These are phyloP conservation scores for Macrocystidia cucumis DNA, from an alignment of 1,284 basidiomycete genomes.

Conservation along the genomic window DNA sequence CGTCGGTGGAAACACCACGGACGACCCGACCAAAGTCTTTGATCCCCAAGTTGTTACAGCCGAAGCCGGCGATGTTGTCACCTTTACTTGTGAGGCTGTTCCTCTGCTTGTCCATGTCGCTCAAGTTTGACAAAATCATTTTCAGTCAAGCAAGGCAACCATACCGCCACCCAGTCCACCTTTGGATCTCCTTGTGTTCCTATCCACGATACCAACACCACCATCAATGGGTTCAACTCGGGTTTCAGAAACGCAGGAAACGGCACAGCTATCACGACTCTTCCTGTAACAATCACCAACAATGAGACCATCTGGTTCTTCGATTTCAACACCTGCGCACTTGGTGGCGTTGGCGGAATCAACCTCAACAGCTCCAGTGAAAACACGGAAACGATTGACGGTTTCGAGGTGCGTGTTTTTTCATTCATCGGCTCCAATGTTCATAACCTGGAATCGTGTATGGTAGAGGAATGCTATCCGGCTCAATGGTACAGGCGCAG, in stretches of 20 bases:
- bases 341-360: conserved; percentile 55
- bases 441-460: neutral
- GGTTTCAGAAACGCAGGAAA: conserved; percentile 40
- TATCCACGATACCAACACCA: conserved; percentile 33
- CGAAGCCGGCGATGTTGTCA: conserved; percentile 35
- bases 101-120: too few species aligned
- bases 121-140: conserved; percentile 5
- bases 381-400: conserved; percentile 41
- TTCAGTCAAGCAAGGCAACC: conserved; percentile 47
- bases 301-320: conserved; percentile 51
- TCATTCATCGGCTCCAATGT: too few species aligned
- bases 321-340: conserved; percentile 43
- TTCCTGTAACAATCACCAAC: conserved; percentile 32
- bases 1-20: conserved; percentile 39
- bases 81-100: conserved; percentile 54
- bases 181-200: conserved; percentile 46
- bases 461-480: conserved; percentile 14
- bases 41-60: conserved; percentile 38
- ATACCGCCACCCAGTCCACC: conserved; percentile 47
- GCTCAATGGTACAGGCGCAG: conserved; percentile 13
- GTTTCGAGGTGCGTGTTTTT: conserved; percentile 35
- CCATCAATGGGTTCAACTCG: conserved; percentile 53
- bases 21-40: conserved; percentile 36
- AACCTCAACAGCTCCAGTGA: conserved; percentile 40
- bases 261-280: conserved; percentile 35